Evolutionary conservation across 257 asterid species (phyloP).

Genomic region (Ilex asprella): DNA sequence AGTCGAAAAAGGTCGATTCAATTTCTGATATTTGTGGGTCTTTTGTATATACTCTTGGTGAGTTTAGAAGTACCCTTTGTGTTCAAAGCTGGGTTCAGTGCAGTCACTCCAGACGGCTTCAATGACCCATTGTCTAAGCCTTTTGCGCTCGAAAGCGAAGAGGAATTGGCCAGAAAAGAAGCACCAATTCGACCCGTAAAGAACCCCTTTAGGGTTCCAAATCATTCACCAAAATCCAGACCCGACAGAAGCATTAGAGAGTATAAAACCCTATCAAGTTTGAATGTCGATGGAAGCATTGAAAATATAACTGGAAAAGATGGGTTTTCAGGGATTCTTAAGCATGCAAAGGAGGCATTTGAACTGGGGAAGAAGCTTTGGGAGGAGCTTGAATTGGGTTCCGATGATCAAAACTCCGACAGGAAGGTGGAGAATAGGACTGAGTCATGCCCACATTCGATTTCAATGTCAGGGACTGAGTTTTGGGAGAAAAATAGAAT

Average conservation of each 20-base stretch:
- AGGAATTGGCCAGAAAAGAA: conserved; percentile 44
- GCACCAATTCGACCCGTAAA: conserved; percentile 66
- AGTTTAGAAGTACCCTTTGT: conserved; percentile 75
- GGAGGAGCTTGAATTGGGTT: neutral
- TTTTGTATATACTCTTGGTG: conserved; percentile 53
- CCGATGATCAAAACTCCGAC: neutral
- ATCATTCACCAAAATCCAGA: conserved; percentile 16
- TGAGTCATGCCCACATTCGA: neutral
- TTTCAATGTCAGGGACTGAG: neutral
- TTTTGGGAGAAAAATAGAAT: neutral
- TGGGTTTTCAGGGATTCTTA: conserved; percentile 13
- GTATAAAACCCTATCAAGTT: conserved; percentile 30
- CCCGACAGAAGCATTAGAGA: conserved; percentile 31
- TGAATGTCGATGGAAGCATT: conserved; percentile 52
- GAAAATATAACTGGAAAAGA: conserved; percentile 31
- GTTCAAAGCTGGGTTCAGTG: conserved; percentile 41
- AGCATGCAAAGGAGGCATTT: neutral
- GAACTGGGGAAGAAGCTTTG: conserved; percentile 1
- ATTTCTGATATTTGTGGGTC: conserved; percentile 43
- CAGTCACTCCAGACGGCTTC: conserved; percentile 35
- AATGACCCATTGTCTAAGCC: conserved; percentile 50
- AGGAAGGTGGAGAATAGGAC: neutral
- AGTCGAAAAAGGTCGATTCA: conserved; percentile 60
- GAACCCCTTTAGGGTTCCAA: conserved; percentile 22
- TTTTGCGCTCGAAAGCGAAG: conserved; percentile 65